Evolutionary conservation across 805 yeast genomes (phyloP).

Genomic region (Hanseniaspora clermontiae): DNA sequence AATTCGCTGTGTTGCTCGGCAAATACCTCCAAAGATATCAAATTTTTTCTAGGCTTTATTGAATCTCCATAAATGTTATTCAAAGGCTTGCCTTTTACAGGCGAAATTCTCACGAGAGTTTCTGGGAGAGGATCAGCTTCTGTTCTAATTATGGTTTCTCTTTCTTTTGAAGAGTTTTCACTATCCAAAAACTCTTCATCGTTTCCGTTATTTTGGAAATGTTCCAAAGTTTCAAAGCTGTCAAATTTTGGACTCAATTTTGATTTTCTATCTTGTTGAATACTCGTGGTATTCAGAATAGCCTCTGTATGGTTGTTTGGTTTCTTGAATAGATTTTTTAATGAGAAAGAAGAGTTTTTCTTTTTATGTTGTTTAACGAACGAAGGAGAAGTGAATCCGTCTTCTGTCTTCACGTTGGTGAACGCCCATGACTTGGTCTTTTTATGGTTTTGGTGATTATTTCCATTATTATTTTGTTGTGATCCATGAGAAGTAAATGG

Average conservation of each 20-base stretch:
- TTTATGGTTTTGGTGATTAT: not conserved
- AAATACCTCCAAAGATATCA: not conserved
- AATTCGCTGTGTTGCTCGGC: not conserved
- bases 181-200: conserved; percentile 4
- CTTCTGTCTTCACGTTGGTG: conserved; percentile 9
- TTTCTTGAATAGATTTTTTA: conserved; percentile 25
- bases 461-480: not conserved
- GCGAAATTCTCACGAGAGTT: not conserved
- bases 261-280: not conserved
- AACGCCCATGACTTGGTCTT: conserved; percentile 12
- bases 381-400: conserved; percentile 4
- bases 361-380: conserved; percentile 20
- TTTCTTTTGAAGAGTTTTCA: not conserved
- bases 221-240: conserved; percentile 3
- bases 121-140: not conserved
- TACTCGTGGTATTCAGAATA: not conserved
- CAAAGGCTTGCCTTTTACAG: not conserved
- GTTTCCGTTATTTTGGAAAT: conserved; percentile 10
- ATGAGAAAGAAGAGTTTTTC: conserved; percentile 23
- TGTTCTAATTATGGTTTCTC: too few relatives aligned
- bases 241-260: not conserved
- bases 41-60: not conserved
- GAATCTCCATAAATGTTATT: not conserved
- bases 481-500: not conserved
- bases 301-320: conserved; percentile 17